phyloP scores from a whole-genome alignment of 1,284 basidiomycete species.

The Violaceomyces palustris region DNA sequence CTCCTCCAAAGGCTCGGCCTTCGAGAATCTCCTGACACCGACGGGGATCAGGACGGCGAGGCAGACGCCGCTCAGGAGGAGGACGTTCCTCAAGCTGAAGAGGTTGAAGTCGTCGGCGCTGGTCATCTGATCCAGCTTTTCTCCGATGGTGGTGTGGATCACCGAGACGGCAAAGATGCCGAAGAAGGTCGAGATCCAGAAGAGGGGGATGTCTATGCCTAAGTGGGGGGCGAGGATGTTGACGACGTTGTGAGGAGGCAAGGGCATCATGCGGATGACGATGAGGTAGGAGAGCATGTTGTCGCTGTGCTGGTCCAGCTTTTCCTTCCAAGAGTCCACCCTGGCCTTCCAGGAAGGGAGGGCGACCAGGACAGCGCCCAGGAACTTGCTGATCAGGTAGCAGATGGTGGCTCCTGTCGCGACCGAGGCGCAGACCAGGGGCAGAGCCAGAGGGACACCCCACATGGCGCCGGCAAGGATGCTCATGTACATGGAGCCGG shows the following conservation, averaged over 20 bases:
- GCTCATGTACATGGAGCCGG: constrained; percentile 96
- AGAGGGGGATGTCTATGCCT: constrained; percentile 74
- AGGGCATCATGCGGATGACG: constrained; percentile 74
- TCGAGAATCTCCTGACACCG: constrained; percentile 7
- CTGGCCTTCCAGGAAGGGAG: constrained; percentile 69
- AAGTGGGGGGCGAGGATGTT: constrained; percentile 91
- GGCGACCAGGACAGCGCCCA: constrained; percentile 58
- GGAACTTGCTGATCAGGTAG: constrained; percentile 81
- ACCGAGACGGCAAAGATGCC: constrained; percentile 86
- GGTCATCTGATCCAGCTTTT: constrained; percentile 85
- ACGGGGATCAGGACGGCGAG: constrained; percentile 88
- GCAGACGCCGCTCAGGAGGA: constrained; percentile 74
- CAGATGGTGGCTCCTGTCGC: constrained; percentile 86
- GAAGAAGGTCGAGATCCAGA: constrained; percentile 85
- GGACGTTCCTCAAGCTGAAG: constrained; percentile 78
- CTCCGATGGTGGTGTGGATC: constrained; percentile 93
- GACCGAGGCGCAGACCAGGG: constrained; percentile 85
- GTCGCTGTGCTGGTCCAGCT: constrained; percentile 67
- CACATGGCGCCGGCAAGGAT: constrained; percentile 94
- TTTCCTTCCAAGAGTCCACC: constrained; percentile 73
- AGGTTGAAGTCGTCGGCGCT: constrained; percentile 84
- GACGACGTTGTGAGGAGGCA: constrained; percentile 72
- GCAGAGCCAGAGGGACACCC: constrained; percentile 81
- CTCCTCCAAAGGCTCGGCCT: constrained; percentile 7
- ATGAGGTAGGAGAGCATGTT: constrained; percentile 85